These are phyloP conservation scores for Drechslerella coelobrocha DNA, from an alignment of 2,329 filamentous ascomycete species.

Conservation along the genomic window DNA sequence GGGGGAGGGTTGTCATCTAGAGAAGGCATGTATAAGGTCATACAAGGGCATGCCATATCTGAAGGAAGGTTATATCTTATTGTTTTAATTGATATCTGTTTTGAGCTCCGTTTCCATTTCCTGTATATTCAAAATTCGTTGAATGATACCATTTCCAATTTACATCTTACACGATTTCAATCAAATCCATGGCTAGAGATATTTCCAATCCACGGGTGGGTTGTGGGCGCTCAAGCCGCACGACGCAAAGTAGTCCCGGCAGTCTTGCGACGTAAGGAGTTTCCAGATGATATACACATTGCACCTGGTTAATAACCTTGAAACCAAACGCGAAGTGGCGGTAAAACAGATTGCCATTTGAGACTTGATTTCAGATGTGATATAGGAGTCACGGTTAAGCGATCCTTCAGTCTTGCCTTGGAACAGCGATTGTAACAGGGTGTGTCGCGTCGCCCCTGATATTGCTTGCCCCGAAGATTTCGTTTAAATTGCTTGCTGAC, in stretches of 20 bases:
- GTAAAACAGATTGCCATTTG: too few species aligned
- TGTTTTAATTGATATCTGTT: conserved; percentile 2
- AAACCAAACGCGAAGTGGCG: neutral
- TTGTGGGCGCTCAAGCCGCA: too few species aligned
- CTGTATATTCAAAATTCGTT: neutral
- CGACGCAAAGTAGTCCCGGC: too few species aligned
- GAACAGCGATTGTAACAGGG: neutral
- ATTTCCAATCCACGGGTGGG: too few species aligned
- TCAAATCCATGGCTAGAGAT: too few species aligned
- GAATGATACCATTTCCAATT: conserved; percentile 7
- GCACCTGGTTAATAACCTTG: too few species aligned
- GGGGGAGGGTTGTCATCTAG: neutral
- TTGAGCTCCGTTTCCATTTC: neutral
- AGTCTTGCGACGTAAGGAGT: too few species aligned
- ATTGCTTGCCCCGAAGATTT: neutral
- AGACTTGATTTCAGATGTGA: neutral
- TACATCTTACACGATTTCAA: too few species aligned
- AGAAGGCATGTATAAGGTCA: neutral
- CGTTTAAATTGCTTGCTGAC: neutral
- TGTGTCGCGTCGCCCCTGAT: neutral
- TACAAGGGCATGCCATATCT: neutral
- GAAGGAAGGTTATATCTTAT: conserved; percentile 1
- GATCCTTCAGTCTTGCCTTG: neutral
- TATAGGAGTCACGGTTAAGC: neutral
- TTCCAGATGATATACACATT: too few species aligned